Evolutionary conservation across 176 grass and related monocot genomes (phyloP), one percentile per base, ranked within the genome.

Genomic region (barley (Hordeum vulgare)): DNA sequence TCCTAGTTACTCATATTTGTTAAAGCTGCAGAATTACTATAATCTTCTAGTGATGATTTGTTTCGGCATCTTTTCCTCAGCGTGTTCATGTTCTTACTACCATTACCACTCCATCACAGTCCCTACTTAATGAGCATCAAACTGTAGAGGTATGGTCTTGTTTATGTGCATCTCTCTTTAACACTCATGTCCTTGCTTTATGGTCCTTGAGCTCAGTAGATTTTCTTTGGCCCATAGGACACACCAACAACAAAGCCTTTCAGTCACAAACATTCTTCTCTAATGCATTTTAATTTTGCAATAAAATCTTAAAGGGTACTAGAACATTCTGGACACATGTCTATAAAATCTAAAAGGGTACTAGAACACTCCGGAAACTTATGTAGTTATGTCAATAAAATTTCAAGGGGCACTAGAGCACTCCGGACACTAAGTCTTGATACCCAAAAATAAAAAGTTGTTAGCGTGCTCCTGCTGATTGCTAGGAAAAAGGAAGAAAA

Each of bases 71-170:
- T 75, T 86, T 63, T 87, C 65, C 42, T 45, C 79, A 99, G 96
- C 93, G 96, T 79, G 87, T 90, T n/a, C 96, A 99, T 92, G 90
- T 99, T 71, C 83, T 96, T 81, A 86, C 89, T 84, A 99, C 96
- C 47, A 96, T 99, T 66, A 94, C 93, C 71, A 94, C 89, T 53
- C 96, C 96, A 58, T 99, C 93, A 18, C 89, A 90, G 67, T 99
- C 97, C 51, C 93, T 96, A 87, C 83, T 99, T 28, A 96, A 84
- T 82, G 93, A 99, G 84, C 93, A 96, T 84, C 89, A 96, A 92
- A 96, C 83, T 73, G 97, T 96, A 61, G 93, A 99, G 91, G 97
- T 99, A 81, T 81, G 70, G 18, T 44, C 54, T 37, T 54, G 51
- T 5, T 83, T 83, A 41, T 75, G 33, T 74, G 14, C 77, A 81